phyloP scores from a whole-genome alignment of 169 alveolate genomes.

The Hammondia hammondi region DNA sequence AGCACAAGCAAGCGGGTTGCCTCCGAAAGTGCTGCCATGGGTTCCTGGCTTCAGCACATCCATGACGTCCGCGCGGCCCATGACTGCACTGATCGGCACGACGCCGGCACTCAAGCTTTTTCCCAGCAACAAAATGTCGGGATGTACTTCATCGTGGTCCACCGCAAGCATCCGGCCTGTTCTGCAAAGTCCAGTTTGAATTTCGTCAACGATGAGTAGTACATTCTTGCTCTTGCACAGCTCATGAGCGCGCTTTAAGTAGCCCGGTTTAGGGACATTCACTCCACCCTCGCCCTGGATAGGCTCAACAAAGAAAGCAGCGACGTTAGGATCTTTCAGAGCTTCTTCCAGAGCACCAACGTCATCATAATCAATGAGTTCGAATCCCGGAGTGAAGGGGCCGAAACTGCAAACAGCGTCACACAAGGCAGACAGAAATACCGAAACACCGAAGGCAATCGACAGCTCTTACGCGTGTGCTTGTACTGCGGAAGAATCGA shows the following conservation, averaged over 20 bases:
- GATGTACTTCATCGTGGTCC: slow-evolving; percentile 84
- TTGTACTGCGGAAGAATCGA: no score
- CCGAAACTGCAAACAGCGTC: slow-evolving; percentile 55
- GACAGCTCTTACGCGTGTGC: no score
- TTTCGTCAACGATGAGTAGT: slow-evolving; percentile 88
- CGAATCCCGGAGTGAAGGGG: slow-evolving; percentile 83
- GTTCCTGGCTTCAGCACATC: slow-evolving; percentile 89
- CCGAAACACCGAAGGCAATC: no score
- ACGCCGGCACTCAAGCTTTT: slow-evolving; percentile 93
- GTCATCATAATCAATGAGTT: slow-evolving; percentile 79
- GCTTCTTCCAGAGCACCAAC: slow-evolving; percentile 74
- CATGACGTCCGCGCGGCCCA: slow-evolving; percentile 91
- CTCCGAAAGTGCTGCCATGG: slow-evolving; percentile 94
- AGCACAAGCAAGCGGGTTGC: slow-evolving; percentile 89
- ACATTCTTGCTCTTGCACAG: slow-evolving; percentile 83
- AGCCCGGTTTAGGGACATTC: slow-evolving; percentile 89
- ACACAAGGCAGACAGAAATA: neutral
- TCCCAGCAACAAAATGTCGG: slow-evolving; percentile 91
- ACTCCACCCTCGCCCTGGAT: slow-evolving; percentile 96
- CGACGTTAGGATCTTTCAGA: slow-evolving; percentile 83
- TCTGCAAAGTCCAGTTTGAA: slow-evolving; percentile 93
- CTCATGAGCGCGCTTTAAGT: slow-evolving; percentile 81
- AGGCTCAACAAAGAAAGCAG: slow-evolving; percentile 92
- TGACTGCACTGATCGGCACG: slow-evolving; percentile 91
- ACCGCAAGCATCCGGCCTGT: slow-evolving; percentile 89